Evolutionary conservation across 176 grass and related monocot genomes (phyloP).

Genomic region (Alloteropsis semialata): DNA sequence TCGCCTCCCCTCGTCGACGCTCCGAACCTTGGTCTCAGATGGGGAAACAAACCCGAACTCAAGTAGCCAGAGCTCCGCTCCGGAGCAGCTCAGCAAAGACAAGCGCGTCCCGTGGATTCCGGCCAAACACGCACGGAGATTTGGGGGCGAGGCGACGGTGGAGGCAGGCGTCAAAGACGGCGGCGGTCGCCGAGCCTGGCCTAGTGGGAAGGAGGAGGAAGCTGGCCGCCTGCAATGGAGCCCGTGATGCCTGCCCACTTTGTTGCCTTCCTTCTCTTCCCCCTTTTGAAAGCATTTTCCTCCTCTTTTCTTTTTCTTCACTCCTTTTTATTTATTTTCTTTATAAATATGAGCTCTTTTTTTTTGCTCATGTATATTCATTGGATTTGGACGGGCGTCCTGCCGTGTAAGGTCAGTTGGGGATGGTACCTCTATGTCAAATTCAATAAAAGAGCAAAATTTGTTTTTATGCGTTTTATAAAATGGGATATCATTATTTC

Average conservation of each 20-base stretch:
- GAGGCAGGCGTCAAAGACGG: constrained; percentile 26
- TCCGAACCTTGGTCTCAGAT: constrained; percentile 30
- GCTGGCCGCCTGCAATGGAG: constrained; percentile 24
- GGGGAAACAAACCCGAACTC: not conserved
- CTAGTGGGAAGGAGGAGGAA: not conserved
- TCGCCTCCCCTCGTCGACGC: constrained; percentile 16
- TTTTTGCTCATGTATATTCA: not conserved
- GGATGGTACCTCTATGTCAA: not conserved
- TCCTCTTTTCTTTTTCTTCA: not conserved
- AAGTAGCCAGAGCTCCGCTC: constrained; percentile 1
- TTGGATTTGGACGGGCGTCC: not conserved
- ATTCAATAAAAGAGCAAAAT: not conserved
- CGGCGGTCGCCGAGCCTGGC: constrained; percentile 14
- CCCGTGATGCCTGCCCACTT: constrained; percentile 17
- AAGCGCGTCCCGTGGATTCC: not conserved
- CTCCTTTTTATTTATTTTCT: not conserved
- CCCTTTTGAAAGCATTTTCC: constrained; percentile 9
- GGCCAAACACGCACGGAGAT: constrained; percentile 20
- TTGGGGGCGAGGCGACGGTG: not conserved
- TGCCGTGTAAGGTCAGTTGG: not conserved
- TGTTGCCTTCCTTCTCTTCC: constrained; percentile 24
- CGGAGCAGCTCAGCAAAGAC: constrained; percentile 1
- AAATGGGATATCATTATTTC: not conserved
- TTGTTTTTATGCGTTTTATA: not conserved
- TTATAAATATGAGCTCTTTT: not conserved